Conservation (phyloP, 2,329 filamentous ascomycete genomes). For the Colletotrichum cordylinicola region DNA sequence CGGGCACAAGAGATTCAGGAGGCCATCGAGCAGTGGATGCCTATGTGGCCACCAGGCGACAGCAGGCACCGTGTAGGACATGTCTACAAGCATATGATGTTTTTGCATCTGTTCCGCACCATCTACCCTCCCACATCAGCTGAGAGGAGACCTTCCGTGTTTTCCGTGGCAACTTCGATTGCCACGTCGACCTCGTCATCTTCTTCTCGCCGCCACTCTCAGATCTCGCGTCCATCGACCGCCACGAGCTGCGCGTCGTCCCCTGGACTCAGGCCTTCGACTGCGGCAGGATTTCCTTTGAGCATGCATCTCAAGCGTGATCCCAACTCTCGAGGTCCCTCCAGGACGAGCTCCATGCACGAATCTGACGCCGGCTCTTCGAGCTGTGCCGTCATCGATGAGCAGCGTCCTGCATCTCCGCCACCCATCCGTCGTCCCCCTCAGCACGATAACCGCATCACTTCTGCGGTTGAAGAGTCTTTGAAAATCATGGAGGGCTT, state of each 20-base stretch:
- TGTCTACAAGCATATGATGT: conserved; percentile 71
- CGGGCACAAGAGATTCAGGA: conserved; percentile 78
- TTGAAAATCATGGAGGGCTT: conserved; percentile 61
- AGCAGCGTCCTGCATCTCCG: conserved; percentile 41
- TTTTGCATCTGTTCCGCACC: conserved; percentile 68
- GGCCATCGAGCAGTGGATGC: conserved; percentile 77
- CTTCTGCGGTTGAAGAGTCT: conserved; percentile 61
- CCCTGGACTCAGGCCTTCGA: conserved; percentile 29
- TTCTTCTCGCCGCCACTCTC: conserved; percentile 22
- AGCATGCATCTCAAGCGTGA: conserved; percentile 34
- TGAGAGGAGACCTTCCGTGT: conserved; percentile 16
- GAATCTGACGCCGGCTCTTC: conserved; percentile 27
- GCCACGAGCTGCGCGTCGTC: conserved; percentile 39
- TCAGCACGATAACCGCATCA: conserved; percentile 57
- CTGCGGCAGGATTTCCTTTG: conserved; percentile 15
- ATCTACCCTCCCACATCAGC: conserved; percentile 56
- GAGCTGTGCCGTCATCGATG: conserved; percentile 11
- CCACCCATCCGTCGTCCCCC: conserved; percentile 52
- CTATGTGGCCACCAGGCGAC: conserved; percentile 63
- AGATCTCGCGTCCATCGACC: conserved; percentile 21
- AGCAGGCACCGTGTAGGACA: conserved; percentile 60
- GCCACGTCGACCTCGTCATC: conserved; percentile 20
- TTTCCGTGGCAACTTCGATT: conserved; percentile 22
- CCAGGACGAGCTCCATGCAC: conserved; percentile 46
- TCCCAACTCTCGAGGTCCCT: conserved; percentile 36